Conservation (phyloP, 2,329 filamentous ascomycete species). For the Sporothrix protearum region DNA sequence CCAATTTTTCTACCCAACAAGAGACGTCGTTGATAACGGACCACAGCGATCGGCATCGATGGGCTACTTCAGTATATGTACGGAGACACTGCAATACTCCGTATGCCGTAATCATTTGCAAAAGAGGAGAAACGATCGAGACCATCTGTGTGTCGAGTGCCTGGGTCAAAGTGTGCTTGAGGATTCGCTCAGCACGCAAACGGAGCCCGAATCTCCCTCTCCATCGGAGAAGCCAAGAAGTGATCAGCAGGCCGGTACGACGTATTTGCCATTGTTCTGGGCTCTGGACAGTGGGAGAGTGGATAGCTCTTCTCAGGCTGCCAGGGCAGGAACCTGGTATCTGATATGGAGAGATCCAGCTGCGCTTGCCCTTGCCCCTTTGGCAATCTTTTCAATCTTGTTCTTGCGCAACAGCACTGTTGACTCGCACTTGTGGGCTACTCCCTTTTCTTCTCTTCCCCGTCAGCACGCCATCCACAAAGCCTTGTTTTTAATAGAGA, state of each 20-base stretch:
- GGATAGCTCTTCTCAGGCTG: not conserved
- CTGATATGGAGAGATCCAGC: not conserved
- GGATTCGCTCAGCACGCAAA: not conserved
- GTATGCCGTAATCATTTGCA: not conserved
- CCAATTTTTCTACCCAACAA: not conserved
- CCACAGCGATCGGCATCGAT: not conserved
- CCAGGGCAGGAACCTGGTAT: not conserved
- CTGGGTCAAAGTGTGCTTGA: not conserved
- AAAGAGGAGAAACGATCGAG: slow-evolving; percentile 6
- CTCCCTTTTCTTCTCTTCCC: not conserved
- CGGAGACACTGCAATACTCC: not conserved
- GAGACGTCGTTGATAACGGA: not conserved
- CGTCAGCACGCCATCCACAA: not conserved
- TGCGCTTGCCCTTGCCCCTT: not conserved
- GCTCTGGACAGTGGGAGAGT: slow-evolving; percentile 7
- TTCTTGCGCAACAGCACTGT: no score
- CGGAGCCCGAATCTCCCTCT: not conserved
- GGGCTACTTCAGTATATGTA: no score
- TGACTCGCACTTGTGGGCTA: not conserved
- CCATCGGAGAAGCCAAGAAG: slow-evolving; percentile 4
- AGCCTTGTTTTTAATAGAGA: not conserved
- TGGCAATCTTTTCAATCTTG: not conserved
- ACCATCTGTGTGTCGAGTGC: not conserved
- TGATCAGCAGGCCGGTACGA: slow-evolving; percentile 11
- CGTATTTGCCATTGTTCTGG: not conserved